Evolutionary conservation across 768 basidiomycete species (phyloP).

Genomic region (Hericium alpestre): DNA sequence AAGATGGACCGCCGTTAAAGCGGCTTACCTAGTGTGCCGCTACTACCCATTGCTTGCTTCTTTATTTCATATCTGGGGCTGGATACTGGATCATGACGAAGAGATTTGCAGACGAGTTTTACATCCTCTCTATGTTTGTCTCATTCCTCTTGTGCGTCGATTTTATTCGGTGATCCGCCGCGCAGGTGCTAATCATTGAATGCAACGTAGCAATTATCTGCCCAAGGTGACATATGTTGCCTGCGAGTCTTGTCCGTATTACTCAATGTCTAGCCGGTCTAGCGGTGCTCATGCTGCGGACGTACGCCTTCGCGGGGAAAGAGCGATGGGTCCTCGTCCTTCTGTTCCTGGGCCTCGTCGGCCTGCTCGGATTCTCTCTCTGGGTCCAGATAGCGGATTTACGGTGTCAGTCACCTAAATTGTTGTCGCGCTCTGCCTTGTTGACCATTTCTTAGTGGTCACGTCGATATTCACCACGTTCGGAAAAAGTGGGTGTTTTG

Average conservation of each 20-base stretch:
- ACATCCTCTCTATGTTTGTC: background rate
- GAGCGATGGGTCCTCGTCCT: background rate
- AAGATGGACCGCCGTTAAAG: background rate
- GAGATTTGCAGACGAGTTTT: background rate
- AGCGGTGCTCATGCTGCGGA: slow-evolving; percentile 11
- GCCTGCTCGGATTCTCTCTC: background rate
- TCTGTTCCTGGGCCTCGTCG: background rate
- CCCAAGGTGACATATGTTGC: background rate
- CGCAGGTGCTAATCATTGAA: background rate
- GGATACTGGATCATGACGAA: background rate
- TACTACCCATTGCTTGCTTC: background rate
- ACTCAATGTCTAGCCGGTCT: background rate
- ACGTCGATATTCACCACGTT: background rate
- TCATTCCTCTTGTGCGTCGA: background rate
- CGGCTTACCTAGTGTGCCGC: background rate
- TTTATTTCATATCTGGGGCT: background rate
- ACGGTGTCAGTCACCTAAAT: background rate
- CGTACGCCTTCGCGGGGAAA: slow-evolving; percentile 9
- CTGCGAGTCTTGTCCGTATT: background rate
- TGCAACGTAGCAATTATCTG: background rate
- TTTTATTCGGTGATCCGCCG: background rate
- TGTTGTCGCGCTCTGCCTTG: background rate
- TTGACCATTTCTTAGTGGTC: background rate
- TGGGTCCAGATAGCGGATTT: slow-evolving; percentile 1
- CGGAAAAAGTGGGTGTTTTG: background rate